Conservation (phyloP, 345 rosid genomes). For the Garcia nutans region DNA sequence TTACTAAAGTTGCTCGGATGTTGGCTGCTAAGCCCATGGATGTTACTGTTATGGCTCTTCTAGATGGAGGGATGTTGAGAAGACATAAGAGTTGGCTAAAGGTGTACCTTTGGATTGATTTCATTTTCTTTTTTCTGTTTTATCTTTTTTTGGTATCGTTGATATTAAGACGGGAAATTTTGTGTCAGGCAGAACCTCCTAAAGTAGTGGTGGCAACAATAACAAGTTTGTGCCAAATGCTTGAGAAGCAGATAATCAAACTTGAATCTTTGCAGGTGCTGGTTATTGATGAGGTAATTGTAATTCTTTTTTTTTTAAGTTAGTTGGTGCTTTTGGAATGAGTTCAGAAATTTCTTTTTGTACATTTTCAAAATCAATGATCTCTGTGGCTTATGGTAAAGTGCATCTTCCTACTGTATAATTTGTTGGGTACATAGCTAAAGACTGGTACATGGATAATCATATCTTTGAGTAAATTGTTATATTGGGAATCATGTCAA, state of each 20-base stretch:
- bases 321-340: constrained; percentile 6
- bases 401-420: neutral
- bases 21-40: constrained; percentile 65
- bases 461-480: neutral
- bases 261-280: constrained; percentile 66
- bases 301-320: constrained; percentile 2
- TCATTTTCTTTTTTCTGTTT: neutral
- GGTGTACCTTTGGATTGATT: constrained; percentile 34
- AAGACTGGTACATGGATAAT: neutral
- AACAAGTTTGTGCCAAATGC: constrained; percentile 78
- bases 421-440: neutral
- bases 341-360: neutral
- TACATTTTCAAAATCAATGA: neutral
- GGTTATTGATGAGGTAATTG: constrained; percentile 84
- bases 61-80: constrained; percentile 80
- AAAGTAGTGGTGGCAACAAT: constrained; percentile 80
- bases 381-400: neutral
- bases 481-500: neutral
- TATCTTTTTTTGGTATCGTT: neutral
- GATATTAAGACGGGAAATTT: constrained; percentile 6
- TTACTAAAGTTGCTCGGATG: constrained; percentile 73
- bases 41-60: constrained; percentile 71
- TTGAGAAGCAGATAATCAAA: constrained; percentile 69
- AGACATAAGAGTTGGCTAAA: constrained; percentile 93
- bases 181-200: constrained; percentile 91